Evolutionary conservation across 176 grass and related monocot genomes (phyloP).

Genomic region (Otatea glauca): DNA sequence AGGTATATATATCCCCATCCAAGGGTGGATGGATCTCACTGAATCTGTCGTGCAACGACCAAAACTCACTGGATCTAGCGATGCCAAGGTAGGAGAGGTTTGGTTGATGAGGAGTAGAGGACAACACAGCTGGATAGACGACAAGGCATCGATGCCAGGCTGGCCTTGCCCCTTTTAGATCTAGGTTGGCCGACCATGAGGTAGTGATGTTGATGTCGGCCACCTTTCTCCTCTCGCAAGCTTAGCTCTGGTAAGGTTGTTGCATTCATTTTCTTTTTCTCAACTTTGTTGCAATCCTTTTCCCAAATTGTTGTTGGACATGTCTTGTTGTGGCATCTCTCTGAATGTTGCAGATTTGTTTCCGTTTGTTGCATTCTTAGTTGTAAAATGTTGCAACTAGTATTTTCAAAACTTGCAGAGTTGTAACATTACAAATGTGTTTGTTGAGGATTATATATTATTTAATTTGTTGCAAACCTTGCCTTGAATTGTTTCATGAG

Average conservation of each 20-base stretch:
- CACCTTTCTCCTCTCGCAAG: not conserved
- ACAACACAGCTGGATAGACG: rapidly evolving
- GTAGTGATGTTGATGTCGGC: rapidly evolving
- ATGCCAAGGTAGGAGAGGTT: not conserved
- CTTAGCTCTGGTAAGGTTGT: not conserved
- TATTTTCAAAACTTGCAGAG: not conserved
- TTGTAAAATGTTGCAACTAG: not conserved
- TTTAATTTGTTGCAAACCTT: not conserved
- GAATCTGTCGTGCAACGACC: rapidly evolving
- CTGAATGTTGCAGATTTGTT: not conserved
- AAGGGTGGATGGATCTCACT: not conserved
- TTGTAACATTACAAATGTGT: not conserved
- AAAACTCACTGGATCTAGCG: rapidly evolving
- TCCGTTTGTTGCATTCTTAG: not conserved
- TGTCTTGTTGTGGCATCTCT: not conserved
- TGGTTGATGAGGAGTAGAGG: not conserved
- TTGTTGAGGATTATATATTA: not conserved
- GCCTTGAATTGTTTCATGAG: not conserved
- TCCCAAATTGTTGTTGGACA: not conserved
- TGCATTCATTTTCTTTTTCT: not conserved
- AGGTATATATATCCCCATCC: not conserved
- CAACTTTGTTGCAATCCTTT: not conserved
- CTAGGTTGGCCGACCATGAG: not conserved
- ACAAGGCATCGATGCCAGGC: not conserved
- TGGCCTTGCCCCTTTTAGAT: not conserved